phyloP scores from a whole-genome alignment of 169 alveolate species.

The Cryptosporidium sp. region DNA sequence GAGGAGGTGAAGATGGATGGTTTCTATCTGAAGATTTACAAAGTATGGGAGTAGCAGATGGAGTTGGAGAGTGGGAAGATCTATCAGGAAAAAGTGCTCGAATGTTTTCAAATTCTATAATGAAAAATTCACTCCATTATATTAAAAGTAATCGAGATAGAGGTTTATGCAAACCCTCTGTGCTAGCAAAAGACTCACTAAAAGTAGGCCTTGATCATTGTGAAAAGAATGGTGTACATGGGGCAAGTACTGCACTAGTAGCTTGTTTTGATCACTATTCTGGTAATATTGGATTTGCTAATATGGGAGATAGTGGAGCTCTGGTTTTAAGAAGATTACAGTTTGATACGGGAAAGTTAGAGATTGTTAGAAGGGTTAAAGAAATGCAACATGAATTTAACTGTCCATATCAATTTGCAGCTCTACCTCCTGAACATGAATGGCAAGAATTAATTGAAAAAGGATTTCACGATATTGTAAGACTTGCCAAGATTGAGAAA shows the following conservation, averaged over 20 bases:
- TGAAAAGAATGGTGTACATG: conserved; percentile 42
- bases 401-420: conserved; percentile 78
- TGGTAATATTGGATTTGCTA: conserved; percentile 70
- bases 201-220: conserved; percentile 24
- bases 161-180: neutral
- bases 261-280: conserved; percentile 47
- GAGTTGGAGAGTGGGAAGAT: conserved; percentile 81
- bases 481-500: conserved; percentile 38
- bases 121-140: conserved; percentile 61
- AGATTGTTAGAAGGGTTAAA: conserved; percentile 76
- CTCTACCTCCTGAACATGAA: conserved; percentile 74
- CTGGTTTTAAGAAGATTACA: conserved; percentile 75
- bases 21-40: conserved; percentile 63
- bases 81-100: conserved; percentile 78
- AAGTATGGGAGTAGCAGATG: conserved; percentile 81
- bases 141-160: conserved; percentile 13
- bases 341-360: conserved; percentile 72
- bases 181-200: conserved; percentile 38
- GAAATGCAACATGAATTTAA: conserved; percentile 81
- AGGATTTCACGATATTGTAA: conserved; percentile 61
- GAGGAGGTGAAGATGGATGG: conserved; percentile 82
- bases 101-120: conserved; percentile 74
- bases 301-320: conserved; percentile 80
- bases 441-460: conserved; percentile 57
- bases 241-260: conserved; percentile 68